phyloP scores from a whole-genome alignment of 1,139 yeast species.

The Pichia sp. region DNA sequence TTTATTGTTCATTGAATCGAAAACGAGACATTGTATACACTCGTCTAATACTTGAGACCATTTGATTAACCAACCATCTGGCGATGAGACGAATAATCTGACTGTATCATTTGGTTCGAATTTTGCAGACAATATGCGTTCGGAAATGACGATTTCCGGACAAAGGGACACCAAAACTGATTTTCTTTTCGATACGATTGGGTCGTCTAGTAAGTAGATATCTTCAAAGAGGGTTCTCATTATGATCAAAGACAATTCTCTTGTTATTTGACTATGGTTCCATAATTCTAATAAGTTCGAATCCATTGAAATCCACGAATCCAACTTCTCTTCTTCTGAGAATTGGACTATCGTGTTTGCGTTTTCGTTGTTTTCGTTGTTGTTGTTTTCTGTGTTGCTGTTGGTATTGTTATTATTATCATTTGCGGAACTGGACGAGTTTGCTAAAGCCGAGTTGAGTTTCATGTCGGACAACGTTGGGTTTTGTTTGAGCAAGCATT shows the following conservation, averaged over 20 bases:
- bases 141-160: constrained; percentile 79
- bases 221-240: constrained; percentile 91
- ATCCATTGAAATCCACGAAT: constrained; percentile 95
- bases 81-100: constrained; percentile 57
- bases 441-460: not conserved
- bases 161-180: constrained; percentile 79
- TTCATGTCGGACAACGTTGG: not conserved
- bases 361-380: constrained; percentile 8
- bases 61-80: constrained; percentile 82
- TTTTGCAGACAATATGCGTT: constrained; percentile 56
- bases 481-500: constrained; percentile 26
- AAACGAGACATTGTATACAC: constrained; percentile 36
- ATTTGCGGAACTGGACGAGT: constrained; percentile 1
- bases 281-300: constrained; percentile 70
- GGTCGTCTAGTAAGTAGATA: constrained; percentile 88
- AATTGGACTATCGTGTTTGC: constrained; percentile 28
- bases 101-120: constrained; percentile 73
- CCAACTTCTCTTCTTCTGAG: constrained; percentile 44
- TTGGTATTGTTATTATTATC: too few relatives aligned
- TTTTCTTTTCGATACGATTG: constrained; percentile 80
- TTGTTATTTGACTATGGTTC: constrained; percentile 58
- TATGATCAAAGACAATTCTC: constrained; percentile 77
- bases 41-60: constrained; percentile 71
- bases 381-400: too few relatives aligned
- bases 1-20: constrained; percentile 4